Evolutionary conservation across 805 yeast genomes (phyloP), one percentile per base, ranked within the genome.

Genomic region (Millerago galiae): DNA sequence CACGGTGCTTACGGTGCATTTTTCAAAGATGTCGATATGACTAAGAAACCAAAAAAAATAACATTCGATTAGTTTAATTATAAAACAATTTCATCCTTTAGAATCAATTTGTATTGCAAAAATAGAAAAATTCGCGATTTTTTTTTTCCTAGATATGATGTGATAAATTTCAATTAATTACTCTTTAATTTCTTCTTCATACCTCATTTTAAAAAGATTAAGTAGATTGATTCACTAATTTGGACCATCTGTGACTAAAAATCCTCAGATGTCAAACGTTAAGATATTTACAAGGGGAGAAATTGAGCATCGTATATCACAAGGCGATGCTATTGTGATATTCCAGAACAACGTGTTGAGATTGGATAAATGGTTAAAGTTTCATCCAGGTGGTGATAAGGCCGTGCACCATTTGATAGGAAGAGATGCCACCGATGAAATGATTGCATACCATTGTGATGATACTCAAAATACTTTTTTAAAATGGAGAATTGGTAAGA

Each of bases 1-100:
- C 99, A 93, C 60, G 79, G 91, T 50, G 96, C 91, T n/a, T 93
- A 93, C 56, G 99, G 99, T 51, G 97, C 98, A 1, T 93, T 93
- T 71, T 93, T 70, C 72, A 93, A 91, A 61, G 88, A 90, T 59
- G 93, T 91, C 37, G 98, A 89, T 56, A 74, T 86, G 74, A 69
- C 78, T 49, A 80, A 82, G 61, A 90, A 90, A 45, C 79, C 85
- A 43, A 93, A 87, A 67, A 93, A 93, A 74, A 87, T 91, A 56
- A 88, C 88, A 9, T 54, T 93, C 24, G 56, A 53, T 38, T 53
- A 41, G 31, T 29, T 21, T 21, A 21, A 7, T 21, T 21, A 21
- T 21, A 21, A 21, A 21, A 21, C 7, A n/a, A 21, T 21, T 21
- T 21, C 24, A 21, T 21, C 24, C 7, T 21, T 21, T 21, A 21